Percentiles rank a stretch among this genome's conserved stretches.
phyloP scores from a whole-genome alignment of 2,329 filamentous ascomycete species.

The Aspergillus vadensis region DNA sequence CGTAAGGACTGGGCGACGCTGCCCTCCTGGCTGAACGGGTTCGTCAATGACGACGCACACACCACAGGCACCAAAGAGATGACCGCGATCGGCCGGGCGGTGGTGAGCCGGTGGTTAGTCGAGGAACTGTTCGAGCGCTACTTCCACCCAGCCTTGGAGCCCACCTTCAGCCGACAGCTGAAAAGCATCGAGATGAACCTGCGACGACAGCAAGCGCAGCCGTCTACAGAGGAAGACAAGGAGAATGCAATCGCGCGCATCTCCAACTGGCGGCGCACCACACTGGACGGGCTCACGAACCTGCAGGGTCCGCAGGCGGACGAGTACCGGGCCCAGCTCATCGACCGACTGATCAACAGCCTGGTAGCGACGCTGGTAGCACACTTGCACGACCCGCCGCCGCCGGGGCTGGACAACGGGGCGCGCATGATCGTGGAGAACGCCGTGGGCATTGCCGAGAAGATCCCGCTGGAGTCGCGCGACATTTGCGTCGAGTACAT shows the following conservation, averaged over 20 bases:
- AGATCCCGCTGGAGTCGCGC: conserved; percentile 85
- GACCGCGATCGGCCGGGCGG: conserved; percentile 88
- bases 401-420: conserved; percentile 80
- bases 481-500: conserved; percentile 89
- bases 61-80: conserved; percentile 93
- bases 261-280: conserved; percentile 89
- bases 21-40: conserved; percentile 75
- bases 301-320: conserved; percentile 67
- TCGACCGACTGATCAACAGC: conserved; percentile 67
- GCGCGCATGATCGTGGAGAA: conserved; percentile 92
- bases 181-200: conserved; percentile 89
- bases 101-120: conserved; percentile 85
- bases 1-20: conserved; percentile 88
- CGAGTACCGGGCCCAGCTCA: conserved; percentile 69
- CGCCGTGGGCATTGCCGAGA: conserved; percentile 79
- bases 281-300: conserved; percentile 82
- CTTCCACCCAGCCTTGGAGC: conserved; percentile 87
- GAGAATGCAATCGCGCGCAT: conserved; percentile 86
- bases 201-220: conserved; percentile 70
- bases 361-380: conserved; percentile 71
- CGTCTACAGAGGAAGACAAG: conserved; percentile 80
- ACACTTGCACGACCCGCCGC: conserved; percentile 74
- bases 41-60: conserved; percentile 82
- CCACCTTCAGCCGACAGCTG: conserved; percentile 71
- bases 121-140: conserved; percentile 88